These are phyloP conservation scores for Elaeis guineensis DNA, from an alignment of 176 grass and related monocot species.

Conservation along the genomic window DNA sequence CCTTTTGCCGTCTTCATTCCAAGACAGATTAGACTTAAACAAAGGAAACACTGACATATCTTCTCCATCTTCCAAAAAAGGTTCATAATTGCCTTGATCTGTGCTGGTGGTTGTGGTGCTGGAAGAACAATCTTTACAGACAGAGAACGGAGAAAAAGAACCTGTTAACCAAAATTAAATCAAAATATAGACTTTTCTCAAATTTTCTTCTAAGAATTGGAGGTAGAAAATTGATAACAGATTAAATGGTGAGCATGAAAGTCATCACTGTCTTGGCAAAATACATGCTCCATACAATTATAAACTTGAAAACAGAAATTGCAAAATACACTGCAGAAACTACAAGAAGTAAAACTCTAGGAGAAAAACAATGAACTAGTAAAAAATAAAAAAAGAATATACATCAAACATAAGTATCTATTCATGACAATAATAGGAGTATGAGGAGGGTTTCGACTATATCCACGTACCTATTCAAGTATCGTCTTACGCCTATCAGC, in stretches of 20 bases:
- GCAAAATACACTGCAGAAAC: no score
- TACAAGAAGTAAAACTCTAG: no score
- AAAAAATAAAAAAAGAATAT: no score
- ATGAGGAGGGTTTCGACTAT: no score
- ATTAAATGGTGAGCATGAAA: neutral
- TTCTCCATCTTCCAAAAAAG: neutral
- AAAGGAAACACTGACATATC: neutral
- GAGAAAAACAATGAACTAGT: no score
- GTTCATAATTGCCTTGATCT: conserved; percentile 2
- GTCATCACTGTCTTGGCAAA: no score
- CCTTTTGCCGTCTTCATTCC: conserved; percentile 1
- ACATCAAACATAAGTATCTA: no score
- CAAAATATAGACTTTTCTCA: neutral
- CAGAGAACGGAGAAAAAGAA: conserved; percentile 8
- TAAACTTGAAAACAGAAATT: no score
- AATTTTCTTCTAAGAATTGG: neutral
- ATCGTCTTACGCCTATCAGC: no score
- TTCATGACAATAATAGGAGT: no score
- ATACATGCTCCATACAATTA: no score
- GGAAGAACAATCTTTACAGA: conserved; percentile 6
- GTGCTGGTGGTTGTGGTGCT: neutral
- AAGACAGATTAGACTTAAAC: neutral
- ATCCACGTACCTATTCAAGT: no score
- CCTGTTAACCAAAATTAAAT: neutral
- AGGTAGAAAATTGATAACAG: neutral